phyloP scores from a whole-genome alignment of 768 basidiomycete species.

The Amanita inopinata region DNA sequence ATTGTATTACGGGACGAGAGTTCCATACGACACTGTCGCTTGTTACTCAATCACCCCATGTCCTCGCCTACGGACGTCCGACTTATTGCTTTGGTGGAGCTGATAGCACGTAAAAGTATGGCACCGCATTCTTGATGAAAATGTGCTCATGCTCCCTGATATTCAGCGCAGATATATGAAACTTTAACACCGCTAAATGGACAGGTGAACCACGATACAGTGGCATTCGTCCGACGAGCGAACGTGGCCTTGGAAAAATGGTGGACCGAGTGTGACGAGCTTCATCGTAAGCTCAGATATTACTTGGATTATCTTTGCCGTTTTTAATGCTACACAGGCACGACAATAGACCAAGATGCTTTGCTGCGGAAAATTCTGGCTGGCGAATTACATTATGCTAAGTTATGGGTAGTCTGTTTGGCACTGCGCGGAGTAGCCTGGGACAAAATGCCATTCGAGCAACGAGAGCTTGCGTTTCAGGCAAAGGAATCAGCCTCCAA shows the following conservation, averaged over 20 bases:
- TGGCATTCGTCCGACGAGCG: conserved; percentile 82
- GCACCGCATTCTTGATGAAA: conserved; percentile 7
- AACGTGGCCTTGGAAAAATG: conserved; percentile 83
- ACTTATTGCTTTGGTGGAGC: conserved; percentile 77
- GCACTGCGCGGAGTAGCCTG: conserved; percentile 86
- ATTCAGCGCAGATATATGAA: conserved; percentile 84
- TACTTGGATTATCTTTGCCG: conserved; percentile 4
- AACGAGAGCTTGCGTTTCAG: conserved; percentile 89
- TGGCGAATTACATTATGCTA: conserved; percentile 86
- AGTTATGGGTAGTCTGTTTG: conserved; percentile 91
- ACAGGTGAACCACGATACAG: conserved; percentile 74
- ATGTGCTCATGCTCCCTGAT: neutral
- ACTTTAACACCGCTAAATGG: conserved; percentile 81
- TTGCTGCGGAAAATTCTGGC: conserved; percentile 81
- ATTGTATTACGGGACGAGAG: conserved; percentile 84
- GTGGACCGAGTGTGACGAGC: conserved; percentile 82
- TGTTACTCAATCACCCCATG: conserved; percentile 80
- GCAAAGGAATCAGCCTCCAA: conserved; percentile 88
- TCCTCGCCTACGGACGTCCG: conserved; percentile 84
- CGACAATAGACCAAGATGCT: conserved; percentile 77
- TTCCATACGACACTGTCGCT: conserved; percentile 75
- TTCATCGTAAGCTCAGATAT: conserved; percentile 59
- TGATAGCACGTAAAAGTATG: conserved; percentile 87
- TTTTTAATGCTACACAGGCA: conserved; percentile 31
- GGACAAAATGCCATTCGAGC: conserved; percentile 96